Evolutionary conservation across 1,139 yeast genomes (phyloP).

Genomic region (Suhomyces ambrosiae): DNA sequence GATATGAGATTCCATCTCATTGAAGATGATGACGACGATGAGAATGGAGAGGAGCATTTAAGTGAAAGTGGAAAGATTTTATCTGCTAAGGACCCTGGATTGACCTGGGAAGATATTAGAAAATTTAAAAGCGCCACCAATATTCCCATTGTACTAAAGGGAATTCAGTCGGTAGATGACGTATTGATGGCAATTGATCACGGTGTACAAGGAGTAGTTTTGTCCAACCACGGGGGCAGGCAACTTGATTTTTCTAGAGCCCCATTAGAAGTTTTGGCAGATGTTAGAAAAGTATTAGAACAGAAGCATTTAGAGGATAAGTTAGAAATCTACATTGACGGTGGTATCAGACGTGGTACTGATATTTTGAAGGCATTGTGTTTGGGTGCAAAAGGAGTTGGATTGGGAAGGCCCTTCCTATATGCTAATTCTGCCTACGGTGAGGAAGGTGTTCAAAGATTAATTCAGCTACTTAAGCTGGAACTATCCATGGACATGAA

Average conservation of each 20-base stretch:
- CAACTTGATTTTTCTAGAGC: constrained; percentile 70
- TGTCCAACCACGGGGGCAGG: constrained; percentile 78
- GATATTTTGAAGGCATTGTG: constrained; percentile 69
- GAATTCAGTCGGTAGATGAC: constrained; percentile 71
- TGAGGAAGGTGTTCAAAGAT: constrained; percentile 76
- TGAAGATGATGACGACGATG: constrained; percentile 60
- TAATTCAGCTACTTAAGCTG: constrained; percentile 75
- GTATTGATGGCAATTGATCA: constrained; percentile 62
- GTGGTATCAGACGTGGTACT: constrained; percentile 73
- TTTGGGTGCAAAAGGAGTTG: constrained; percentile 73
- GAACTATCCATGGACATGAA: constrained; percentile 90
- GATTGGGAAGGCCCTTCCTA: constrained; percentile 70
- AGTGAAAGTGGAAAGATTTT: constrained; percentile 86
- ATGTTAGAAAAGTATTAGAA: constrained; percentile 58
- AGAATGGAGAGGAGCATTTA: constrained; percentile 64
- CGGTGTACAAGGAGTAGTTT: constrained; percentile 65
- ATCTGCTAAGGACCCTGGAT: constrained; percentile 75
- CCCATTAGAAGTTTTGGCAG: constrained; percentile 69
- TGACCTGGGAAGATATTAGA: constrained; percentile 61
- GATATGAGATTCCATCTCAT: constrained; percentile 55
- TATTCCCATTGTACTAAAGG: constrained; percentile 68
- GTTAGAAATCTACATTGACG: constrained; percentile 56
- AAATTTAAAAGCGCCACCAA: constrained; percentile 59
- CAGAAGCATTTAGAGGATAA: constrained; percentile 47
- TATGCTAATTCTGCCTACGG: constrained; percentile 76